Evolutionary conservation across 2,329 filamentous ascomycete species (phyloP).

Genomic region (Orbilia blumenaviensis): DNA sequence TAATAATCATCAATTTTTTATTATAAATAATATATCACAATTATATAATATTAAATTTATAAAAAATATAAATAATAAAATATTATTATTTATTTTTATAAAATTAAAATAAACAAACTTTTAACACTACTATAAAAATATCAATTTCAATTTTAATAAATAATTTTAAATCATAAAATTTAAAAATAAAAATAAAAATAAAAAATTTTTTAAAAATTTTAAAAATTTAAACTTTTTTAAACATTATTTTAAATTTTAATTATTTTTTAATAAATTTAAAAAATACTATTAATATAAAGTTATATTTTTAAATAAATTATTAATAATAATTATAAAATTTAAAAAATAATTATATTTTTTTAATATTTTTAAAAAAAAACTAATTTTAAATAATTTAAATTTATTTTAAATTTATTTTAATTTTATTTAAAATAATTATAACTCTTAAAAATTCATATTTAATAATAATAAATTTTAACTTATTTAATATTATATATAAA

Average conservation of each 20-base stretch:
- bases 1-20: too few species aligned
- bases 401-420: constrained; percentile 4
- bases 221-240: background rate
- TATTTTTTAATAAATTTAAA: too few species aligned
- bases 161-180: constrained; percentile 25
- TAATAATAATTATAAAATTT: background rate
- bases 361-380: constrained; percentile 10
- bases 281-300: background rate
- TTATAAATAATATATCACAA: background rate
- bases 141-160: constrained; percentile 2
- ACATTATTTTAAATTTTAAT: background rate
- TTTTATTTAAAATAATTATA: background rate
- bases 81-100: background rate
- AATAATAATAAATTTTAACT: constrained; percentile 5
- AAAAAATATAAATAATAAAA: background rate
- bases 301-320: constrained; percentile 15
- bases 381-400: background rate
- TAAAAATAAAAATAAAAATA: constrained; percentile 15
- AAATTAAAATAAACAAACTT: background rate
- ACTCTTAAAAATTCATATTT: background rate
- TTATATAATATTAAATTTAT: background rate
- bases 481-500: background rate
- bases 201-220: constrained; percentile 25
- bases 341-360: constrained; percentile 12
- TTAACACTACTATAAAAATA: background rate